These are phyloP conservation scores for Diaporthe sp. DNA, from an alignment of 2,329 filamentous ascomycete genomes.

Conservation along the genomic window DNA sequence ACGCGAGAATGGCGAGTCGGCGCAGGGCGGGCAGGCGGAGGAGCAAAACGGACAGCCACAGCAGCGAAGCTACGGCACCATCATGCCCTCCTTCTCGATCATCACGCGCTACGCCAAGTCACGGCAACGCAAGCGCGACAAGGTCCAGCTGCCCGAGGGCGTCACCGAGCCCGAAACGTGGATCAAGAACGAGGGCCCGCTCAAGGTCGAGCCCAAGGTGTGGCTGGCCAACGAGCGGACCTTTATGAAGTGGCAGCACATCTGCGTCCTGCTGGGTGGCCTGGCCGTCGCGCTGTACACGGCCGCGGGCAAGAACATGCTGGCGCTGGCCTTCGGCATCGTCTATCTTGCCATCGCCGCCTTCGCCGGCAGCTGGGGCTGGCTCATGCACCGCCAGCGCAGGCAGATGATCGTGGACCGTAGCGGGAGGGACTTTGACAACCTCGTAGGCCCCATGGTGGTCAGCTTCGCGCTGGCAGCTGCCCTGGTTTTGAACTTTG, in stretches of 20 bases:
- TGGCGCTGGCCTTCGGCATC: conserved; percentile 79
- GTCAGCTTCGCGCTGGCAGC: conserved; percentile 82
- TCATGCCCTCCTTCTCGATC: conserved; percentile 82
- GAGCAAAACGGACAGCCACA: conserved; percentile 35
- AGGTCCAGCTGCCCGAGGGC: conserved; percentile 78
- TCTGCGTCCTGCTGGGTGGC: conserved; percentile 86
- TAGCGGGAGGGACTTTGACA: conserved; percentile 94
- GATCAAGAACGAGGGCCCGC: conserved; percentile 93
- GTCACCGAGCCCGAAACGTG: conserved; percentile 86
- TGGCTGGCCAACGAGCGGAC: conserved; percentile 99
- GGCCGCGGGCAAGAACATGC: conserved; percentile 81
- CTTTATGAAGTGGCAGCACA: conserved; percentile 99
- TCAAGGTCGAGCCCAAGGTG: conserved; percentile 96
- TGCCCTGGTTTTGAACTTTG: conserved; percentile 88
- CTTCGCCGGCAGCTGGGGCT: conserved; percentile 90
- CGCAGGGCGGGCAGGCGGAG: conserved; percentile 29
- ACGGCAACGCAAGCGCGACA: conserved; percentile 56
- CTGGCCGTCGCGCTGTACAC: conserved; percentile 89
- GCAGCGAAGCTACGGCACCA: conserved; percentile 60
- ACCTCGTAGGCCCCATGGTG: conserved; percentile 83
- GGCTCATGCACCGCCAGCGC: conserved; percentile 80
- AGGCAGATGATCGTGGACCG: conserved; percentile 83
- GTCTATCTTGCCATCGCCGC: conserved; percentile 84
- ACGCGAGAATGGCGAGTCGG: conserved; percentile 17
- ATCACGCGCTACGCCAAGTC: conserved; percentile 78